Percentiles rank a stretch among this genome's conserved stretches.
phyloP scores from a whole-genome alignment of 1,139 yeast species.

The Taiozyma sp. region DNA sequence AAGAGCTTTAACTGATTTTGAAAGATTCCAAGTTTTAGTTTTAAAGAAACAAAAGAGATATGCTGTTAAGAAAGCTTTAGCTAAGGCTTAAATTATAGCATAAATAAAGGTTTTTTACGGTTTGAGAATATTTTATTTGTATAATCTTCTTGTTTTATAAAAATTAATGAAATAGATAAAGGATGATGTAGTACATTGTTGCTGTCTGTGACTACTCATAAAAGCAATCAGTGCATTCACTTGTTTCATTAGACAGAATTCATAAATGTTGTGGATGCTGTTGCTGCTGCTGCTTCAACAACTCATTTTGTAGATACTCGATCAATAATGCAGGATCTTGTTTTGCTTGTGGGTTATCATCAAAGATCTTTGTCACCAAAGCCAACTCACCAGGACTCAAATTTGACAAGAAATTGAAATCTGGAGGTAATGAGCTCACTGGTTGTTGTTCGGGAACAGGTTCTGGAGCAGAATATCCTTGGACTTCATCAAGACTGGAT shows the following conservation, averaged over 20 bases:
- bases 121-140: conserved; percentile 5
- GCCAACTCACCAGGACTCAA: conserved; percentile 13
- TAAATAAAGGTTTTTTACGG: conserved; percentile 6
- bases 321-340: conserved; percentile 16
- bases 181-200: background rate
- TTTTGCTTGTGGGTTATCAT: conserved; percentile 17
- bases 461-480: background rate
- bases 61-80: conserved; percentile 88
- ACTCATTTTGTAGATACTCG: conserved; percentile 14
- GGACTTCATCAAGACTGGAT: background rate
- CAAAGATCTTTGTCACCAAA: conserved; percentile 17
- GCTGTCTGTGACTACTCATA: too few species aligned
- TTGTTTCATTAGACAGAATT: background rate
- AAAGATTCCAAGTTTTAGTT: conserved; percentile 98
- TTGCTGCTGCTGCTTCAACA: background rate
- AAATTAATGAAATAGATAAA: background rate
- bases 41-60: conserved; percentile 96
- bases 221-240: conserved; percentile 1
- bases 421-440: conserved; percentile 1
- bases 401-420: conserved; percentile 14
- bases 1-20: conserved; percentile 90
- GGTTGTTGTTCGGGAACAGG: background rate
- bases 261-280: background rate
- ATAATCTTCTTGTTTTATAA: conserved; percentile 6
- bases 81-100: conserved; percentile 61